phyloP scores from a whole-genome alignment of 768 basidiomycete genomes.

The Lyophyllum semitale region DNA sequence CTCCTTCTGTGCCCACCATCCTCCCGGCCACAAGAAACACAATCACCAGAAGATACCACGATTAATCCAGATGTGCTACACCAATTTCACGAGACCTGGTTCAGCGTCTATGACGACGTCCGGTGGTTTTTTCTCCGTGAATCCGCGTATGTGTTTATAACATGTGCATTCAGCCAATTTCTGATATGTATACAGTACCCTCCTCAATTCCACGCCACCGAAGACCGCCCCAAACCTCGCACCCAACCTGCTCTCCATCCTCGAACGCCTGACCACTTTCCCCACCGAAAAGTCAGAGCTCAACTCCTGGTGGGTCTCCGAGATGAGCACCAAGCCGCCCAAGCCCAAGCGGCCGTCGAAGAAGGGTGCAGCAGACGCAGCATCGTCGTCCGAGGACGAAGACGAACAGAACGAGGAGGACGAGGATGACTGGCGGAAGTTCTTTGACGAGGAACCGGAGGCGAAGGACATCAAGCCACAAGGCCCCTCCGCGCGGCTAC shows the following conservation, averaged over 20 bases:
- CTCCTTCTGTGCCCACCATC: conserved; percentile 67
- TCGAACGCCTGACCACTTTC: conserved; percentile 72
- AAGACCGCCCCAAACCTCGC: conserved; percentile 38
- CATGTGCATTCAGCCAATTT: neutral
- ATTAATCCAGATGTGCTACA: conserved; percentile 63
- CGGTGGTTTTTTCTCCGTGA: conserved; percentile 90
- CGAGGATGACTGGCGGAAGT: conserved; percentile 79
- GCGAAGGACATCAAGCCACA: conserved; percentile 31
- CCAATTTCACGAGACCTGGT: conserved; percentile 70
- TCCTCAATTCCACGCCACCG: conserved; percentile 30
- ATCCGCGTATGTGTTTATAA: conserved; percentile 51
- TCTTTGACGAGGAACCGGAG: conserved; percentile 69
- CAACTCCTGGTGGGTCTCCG: conserved; percentile 78
- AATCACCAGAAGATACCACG: conserved; percentile 28
- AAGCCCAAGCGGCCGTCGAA: conserved; percentile 45
- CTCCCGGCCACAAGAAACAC: conserved; percentile 19
- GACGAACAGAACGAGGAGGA: conserved; percentile 32
- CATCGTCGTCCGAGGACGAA: conserved; percentile 36
- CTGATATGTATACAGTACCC: conserved; percentile 23
- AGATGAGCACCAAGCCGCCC: conserved; percentile 59
- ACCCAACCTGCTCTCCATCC: conserved; percentile 56
- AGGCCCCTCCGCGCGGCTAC: conserved; percentile 49
- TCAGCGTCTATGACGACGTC: conserved; percentile 78
- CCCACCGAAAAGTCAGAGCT: conserved; percentile 70
- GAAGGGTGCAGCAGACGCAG: conserved; percentile 29